A percentile compares a stretch with the other conserved stretches of the same genome.
These are phyloP conservation scores for Chlorociboria aeruginascens DNA, from an alignment of 495 filamentous ascomycete species.

Conservation along the genomic window DNA sequence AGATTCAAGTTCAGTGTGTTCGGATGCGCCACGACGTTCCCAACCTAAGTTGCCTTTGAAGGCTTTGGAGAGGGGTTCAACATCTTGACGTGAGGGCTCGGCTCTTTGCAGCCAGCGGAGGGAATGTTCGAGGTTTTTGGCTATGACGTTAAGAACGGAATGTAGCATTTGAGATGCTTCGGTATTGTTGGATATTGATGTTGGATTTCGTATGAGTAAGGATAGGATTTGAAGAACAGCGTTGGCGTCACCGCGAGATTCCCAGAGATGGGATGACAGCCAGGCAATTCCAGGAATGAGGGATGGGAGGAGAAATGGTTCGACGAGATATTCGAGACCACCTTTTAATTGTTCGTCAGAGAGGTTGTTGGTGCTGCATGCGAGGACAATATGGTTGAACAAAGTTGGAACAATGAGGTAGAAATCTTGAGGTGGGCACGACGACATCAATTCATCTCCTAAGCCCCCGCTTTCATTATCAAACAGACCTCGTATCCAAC, in stretches of 20 bases:
- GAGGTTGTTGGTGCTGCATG: conserved; percentile 56
- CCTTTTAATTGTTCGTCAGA: conserved; percentile 73
- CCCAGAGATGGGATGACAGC: conserved; percentile 76
- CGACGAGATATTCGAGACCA: conserved; percentile 81
- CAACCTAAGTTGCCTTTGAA: conserved; percentile 55
- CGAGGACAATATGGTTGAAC: conserved; percentile 73
- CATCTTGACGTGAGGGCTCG: conserved; percentile 53
- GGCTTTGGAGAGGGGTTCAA: conserved; percentile 57
- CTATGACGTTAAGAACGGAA: conserved; percentile 73
- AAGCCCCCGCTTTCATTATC: conserved; percentile 63
- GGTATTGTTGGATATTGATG: conserved; percentile 49
- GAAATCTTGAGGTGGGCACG: conserved; percentile 87
- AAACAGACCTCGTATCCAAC: conserved; percentile 83
- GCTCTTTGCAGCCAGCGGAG: conserved; percentile 60
- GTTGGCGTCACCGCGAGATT: conserved; percentile 38
- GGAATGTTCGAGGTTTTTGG: conserved; percentile 61
- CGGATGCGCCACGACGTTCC: conserved; percentile 50
- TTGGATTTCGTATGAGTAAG: conserved; percentile 56
- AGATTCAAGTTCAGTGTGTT: conserved; percentile 60
- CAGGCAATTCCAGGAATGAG: conserved; percentile 70
- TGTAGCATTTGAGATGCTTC: conserved; percentile 74
- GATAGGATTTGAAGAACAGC: conserved; percentile 65
- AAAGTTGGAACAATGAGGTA: conserved; percentile 83
- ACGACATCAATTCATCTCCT: conserved; percentile 77
- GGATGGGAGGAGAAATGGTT: conserved; percentile 81